phyloP scores from a whole-genome alignment of 164 flowering plant species.

The Kalanchoe fedtschenkoi region DNA sequence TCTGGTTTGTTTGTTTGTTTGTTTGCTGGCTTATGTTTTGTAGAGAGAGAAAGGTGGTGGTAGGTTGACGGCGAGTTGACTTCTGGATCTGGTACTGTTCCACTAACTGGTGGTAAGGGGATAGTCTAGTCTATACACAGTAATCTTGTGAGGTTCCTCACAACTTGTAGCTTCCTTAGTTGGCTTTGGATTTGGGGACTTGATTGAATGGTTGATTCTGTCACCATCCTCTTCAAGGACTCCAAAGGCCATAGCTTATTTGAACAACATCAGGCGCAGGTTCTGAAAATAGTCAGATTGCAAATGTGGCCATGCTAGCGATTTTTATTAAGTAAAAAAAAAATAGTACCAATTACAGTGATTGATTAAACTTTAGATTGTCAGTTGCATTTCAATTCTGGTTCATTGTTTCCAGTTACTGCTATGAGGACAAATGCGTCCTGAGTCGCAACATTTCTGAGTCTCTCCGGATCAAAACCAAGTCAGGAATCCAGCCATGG shows the following conservation, averaged over 20 bases:
- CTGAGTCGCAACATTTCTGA: not conserved
- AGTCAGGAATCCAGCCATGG: conserved; percentile 36
- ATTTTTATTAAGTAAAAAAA: too few relatives aligned
- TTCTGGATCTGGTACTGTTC: conserved; percentile 6
- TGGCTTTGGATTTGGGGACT: too few relatives aligned
- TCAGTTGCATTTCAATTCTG: not conserved
- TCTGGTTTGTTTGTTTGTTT: not conserved
- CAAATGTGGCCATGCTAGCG: not conserved
- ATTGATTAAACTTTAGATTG: not conserved
- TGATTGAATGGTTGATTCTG: too few relatives aligned
- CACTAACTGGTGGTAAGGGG: not conserved
- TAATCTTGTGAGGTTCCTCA: too few relatives aligned
- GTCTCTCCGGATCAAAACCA: not conserved
- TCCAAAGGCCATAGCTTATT: not conserved
- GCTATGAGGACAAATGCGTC: not conserved
- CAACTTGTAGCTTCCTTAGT: too few relatives aligned
- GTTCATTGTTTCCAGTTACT: not conserved
- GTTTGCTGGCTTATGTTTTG: conserved; percentile 5
- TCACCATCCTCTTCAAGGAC: too few relatives aligned
- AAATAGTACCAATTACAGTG: not conserved
- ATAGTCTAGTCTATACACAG: not conserved
- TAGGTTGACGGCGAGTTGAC: conserved; percentile 54
- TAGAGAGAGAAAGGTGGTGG: conserved; percentile 41
- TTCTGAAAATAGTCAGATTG: not conserved
- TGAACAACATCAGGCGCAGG: not conserved